Percentiles rank a stretch among this genome's conserved stretches.
Conservation (phyloP, 2,329 filamentous ascomycete genomes). For the Colletotrichum sp. region DNA sequence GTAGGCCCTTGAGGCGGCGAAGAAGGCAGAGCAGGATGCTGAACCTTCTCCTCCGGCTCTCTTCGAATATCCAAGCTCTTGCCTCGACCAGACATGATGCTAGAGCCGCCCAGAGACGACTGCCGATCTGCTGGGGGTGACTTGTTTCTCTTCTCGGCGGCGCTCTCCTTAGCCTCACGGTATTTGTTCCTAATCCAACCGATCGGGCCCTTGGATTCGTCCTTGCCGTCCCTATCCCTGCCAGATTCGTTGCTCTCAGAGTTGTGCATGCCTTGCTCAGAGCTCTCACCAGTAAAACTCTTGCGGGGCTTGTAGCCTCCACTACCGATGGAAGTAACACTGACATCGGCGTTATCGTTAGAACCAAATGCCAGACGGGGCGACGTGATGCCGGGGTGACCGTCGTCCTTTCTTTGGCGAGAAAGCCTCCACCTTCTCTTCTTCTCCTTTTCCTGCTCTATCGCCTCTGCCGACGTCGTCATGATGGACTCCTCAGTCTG, state of each 20-base stretch:
- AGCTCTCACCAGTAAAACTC: constrained; percentile 57
- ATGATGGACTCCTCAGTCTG: constrained; percentile 65
- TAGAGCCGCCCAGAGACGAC: constrained; percentile 28
- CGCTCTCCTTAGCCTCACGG: constrained; percentile 62
- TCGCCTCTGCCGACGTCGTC: constrained; percentile 28
- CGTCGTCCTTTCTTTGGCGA: constrained; percentile 63
- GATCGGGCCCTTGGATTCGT: constrained; percentile 57
- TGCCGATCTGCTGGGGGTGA: constrained; percentile 54
- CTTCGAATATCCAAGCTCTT: constrained; percentile 46
- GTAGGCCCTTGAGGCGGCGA: background rate
- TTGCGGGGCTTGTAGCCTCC: constrained; percentile 53
- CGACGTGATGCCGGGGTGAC: constrained; percentile 46
- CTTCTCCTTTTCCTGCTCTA: constrained; percentile 68
- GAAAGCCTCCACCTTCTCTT: constrained; percentile 77
- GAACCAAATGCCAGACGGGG: constrained; percentile 58
- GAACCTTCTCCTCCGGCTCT: constrained; percentile 34
- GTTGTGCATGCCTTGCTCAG: constrained; percentile 46
- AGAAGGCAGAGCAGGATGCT: background rate
- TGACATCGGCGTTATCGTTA: constrained; percentile 68
- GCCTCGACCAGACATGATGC: constrained; percentile 34
- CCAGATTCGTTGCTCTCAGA: constrained; percentile 43
- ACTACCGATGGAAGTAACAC: constrained; percentile 72
- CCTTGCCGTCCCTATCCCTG: constrained; percentile 44
- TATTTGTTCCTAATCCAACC: constrained; percentile 67
- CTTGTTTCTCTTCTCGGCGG: constrained; percentile 60